Evolutionary conservation across 495 filamentous ascomycete species (phyloP).

Genomic region (Aspergillus leporis): DNA sequence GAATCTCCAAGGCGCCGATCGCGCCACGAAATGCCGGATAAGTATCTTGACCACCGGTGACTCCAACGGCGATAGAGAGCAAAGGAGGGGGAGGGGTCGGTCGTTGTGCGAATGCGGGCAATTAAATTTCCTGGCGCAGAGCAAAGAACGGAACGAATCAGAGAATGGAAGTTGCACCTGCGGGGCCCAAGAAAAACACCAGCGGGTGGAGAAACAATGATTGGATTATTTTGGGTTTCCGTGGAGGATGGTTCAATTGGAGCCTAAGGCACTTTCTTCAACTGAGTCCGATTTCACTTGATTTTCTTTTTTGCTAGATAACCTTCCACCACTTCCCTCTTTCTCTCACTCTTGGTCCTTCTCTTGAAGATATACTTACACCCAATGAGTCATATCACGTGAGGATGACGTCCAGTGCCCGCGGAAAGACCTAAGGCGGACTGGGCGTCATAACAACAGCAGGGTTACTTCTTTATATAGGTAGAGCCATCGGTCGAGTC

Average conservation of each 20-base stretch:
- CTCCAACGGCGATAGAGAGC: slow-evolving; percentile 23
- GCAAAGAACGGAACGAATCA: slow-evolving; percentile 33
- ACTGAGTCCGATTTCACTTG: too few species aligned
- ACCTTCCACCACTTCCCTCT: background rate
- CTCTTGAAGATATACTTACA: background rate
- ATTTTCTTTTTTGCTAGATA: too few species aligned
- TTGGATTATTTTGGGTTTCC: too few species aligned
- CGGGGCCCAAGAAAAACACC: slow-evolving; percentile 20
- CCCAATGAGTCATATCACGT: slow-evolving; percentile 7
- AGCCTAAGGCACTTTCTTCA: background rate
- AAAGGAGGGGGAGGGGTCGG: slow-evolving; percentile 26
- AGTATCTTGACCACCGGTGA: slow-evolving; percentile 47
- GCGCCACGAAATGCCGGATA: slow-evolving; percentile 50
- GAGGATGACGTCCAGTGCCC: background rate
- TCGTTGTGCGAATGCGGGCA: slow-evolving; percentile 33
- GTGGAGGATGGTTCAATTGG: background rate
- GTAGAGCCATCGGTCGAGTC: background rate
- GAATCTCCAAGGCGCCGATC: slow-evolving; percentile 50
- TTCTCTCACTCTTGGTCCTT: background rate
- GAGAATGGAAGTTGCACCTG: slow-evolving; percentile 12
- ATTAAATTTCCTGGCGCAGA: slow-evolving; percentile 33
- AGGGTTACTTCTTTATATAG: too few species aligned
- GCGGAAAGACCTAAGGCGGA: background rate
- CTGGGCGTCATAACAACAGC: too few species aligned
- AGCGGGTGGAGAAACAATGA: slow-evolving; percentile 14